These are phyloP conservation scores for Euryodendron excelsum DNA, from an alignment of 148 eudicot species.

Conservation along the genomic window DNA sequence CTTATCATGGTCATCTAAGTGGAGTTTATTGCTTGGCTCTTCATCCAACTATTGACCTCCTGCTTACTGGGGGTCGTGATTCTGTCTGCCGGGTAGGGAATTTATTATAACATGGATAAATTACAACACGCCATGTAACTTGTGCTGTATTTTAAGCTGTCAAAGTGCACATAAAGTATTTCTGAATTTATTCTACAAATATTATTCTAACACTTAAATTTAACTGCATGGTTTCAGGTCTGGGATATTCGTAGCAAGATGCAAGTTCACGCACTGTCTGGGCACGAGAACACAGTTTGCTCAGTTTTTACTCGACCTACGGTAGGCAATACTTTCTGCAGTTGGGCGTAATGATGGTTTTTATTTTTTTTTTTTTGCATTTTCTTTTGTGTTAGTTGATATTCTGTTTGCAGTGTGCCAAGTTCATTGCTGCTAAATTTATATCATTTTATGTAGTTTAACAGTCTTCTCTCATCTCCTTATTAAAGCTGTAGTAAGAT, in stretches of 20 bases:
- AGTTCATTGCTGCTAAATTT: no score
- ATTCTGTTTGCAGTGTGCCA: no score
- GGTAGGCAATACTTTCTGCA: no score
- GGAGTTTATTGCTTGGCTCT: slow-evolving; percentile 95
- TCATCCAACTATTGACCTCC: slow-evolving; percentile 90
- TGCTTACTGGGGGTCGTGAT: slow-evolving; percentile 97
- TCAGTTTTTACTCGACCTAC: slow-evolving; percentile 92
- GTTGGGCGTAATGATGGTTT: no score
- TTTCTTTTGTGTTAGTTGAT: no score
- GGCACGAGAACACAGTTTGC: slow-evolving; percentile 97
- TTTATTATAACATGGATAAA: background rate
- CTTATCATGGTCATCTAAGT: slow-evolving; percentile 96
- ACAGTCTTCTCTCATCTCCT: no score
- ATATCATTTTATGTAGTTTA: no score
- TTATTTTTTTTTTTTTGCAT: no score
- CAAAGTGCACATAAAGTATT: background rate
- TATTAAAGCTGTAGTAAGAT: no score
- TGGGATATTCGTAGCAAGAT: slow-evolving; percentile 97
- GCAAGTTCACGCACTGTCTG: slow-evolving; percentile 83
- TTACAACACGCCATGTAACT: background rate
- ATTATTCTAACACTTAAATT: background rate
- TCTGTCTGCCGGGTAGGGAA: slow-evolving; percentile 95
- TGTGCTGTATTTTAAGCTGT: background rate
- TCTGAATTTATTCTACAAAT: background rate
- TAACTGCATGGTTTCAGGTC: slow-evolving; percentile 47